Evolutionary conservation across 139 green algal genomes (phyloP), one percentile per base, ranked within the genome.

Genomic region (Chlorella sp.): DNA sequence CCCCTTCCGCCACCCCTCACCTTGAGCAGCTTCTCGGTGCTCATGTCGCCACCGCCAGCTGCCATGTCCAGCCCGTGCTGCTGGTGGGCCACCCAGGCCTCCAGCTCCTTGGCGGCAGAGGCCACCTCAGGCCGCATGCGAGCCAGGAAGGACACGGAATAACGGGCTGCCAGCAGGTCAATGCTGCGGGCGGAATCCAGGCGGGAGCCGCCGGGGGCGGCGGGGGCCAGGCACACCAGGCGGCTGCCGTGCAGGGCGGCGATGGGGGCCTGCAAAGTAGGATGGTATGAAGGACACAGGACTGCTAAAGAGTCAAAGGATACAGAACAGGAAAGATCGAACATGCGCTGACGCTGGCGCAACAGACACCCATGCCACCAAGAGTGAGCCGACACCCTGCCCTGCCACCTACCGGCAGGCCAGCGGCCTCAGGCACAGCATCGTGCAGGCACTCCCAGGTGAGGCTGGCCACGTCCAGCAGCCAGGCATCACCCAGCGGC

Each of bases 401-500:
- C 65, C 32, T 28, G 65, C 30, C 9, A 28, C 70, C 16, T 26
- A 78, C 70, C 70, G 41, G 70, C 39, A 60, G 41, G 41, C 39
- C 39, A 26, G 39, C 39, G 1, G 51, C 60, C 38, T 82, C 55
- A 4, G 57, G n/a, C 38, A 18, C 15, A 25, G 60, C 76, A 38
- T 82, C 81, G 87, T 92, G 96, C 39, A 96, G 87, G 28, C 73
- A 81, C 63, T 85, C 74, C 93, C 93, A 98, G 13, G 39, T 80
- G 70, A 85, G 81, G 9, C 81, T 73, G 26, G 88, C 82, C 15
- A 94, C 68, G 81, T 97, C 93, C 34, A 95, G 87, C 47, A 94
- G 56, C 81, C 89, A 96, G 20, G 91, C 95, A 79, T 98, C 93
- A 78, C 95, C 93, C 17, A 96, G 73, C 0, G 89, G 87, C 80